Evolutionary conservation across 768 basidiomycete species (phyloP), one percentile per base, ranked within the genome.

Genomic region (Boletus huronensis): DNA sequence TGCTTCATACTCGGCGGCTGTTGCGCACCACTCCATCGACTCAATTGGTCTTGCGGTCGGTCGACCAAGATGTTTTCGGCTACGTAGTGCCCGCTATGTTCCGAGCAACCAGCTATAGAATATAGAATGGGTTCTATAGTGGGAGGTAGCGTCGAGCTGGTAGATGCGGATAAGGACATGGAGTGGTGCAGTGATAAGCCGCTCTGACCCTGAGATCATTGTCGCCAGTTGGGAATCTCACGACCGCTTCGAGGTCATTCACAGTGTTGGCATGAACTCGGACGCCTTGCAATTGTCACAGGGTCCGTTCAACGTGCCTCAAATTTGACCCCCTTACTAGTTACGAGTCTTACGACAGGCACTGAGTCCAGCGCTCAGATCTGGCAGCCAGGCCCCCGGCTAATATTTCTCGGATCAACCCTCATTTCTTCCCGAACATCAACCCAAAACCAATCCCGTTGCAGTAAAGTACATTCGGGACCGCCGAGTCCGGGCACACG

Each of bases 11-110:
- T 80, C 5, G 77, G 67, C 6, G 78, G 76, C 40, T 84, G 82
- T 45, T 80, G 75, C 4, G 82, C 82, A 6, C 84, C 85, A 47
- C 87, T 90, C 89, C 88, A 91, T 73, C 90, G 73, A 64, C 87
- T 90, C 3, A 76, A 73, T 53, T 81, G 82, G 63, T 90, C 86
- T 48, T 70, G 67, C 0, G 87, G 87, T 19, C 74, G 76, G 67
- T 90, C 83, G 19, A 81, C 71, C 25, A 85, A 69, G 51, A 91
- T 87, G 58, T 90, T 85, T 55, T 88, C 82, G 3, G 87, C 79
- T 26, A 74, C 76, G 71, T 89, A 90, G 58, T 74, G 77, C 3
- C 84, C 84, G 60, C 86, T 88, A 68, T 87, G 87, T 34, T 86
- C 79, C n/a, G 86, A 85, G 36, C 82, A 81, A 21, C 77, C 77